Base-by-base conservation (phyloP, 2,329 filamentous ascomycete genomes). In the Phialocephala subalpina region DNA sequence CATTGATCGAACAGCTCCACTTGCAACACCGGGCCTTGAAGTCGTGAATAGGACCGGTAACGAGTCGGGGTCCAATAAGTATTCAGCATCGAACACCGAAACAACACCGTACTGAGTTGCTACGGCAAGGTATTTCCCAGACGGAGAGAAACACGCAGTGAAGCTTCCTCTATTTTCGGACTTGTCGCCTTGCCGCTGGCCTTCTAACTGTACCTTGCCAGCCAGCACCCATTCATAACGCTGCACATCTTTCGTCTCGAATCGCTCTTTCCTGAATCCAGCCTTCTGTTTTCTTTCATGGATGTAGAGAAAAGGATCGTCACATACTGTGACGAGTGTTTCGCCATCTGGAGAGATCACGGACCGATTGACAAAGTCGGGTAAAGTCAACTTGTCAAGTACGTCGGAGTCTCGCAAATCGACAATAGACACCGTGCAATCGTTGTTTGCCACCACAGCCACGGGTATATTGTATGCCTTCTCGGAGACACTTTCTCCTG, bases 331-430 rank as follows among this genome's bases (percentile, higher is more conserved):
- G 6, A 94, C 86, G 22, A 98, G 83, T 12, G 95, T 80, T 22
- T 85, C 86, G 0, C 94, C 95, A 76, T 97, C 92, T 0, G 95
- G 96, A 7, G 95, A 97, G 60, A 99, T 90, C n/a, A 94, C 88
- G 38, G 94, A 93, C 75, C 97, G 93, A 74, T 99, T 99, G 81
- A 98, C 95, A 70, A 90, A 92, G 75, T 95, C 92, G 5, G 92
- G 90, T 70, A 97, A 90, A 3, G 87, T 84, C 61, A 97, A 81
- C 52, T 89, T 85, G 62, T 92, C 88, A 25, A 97, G 80, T 40
- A 91, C 83, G 66, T 91, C 83, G 16, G 88, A 86, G 60, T 90
- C 87, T 33, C 86, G 83, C 22, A 98, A 82, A 58, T 90, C 91
- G 75, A 97, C 93, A n/a, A 97, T 81, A 33, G 91, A 90, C 64